Percentiles rank a stretch among this genome's conserved stretches.
These are phyloP conservation scores for Coccomyxa sp. DNA, from an alignment of 139 green algal genomes.

Conservation along the genomic window DNA sequence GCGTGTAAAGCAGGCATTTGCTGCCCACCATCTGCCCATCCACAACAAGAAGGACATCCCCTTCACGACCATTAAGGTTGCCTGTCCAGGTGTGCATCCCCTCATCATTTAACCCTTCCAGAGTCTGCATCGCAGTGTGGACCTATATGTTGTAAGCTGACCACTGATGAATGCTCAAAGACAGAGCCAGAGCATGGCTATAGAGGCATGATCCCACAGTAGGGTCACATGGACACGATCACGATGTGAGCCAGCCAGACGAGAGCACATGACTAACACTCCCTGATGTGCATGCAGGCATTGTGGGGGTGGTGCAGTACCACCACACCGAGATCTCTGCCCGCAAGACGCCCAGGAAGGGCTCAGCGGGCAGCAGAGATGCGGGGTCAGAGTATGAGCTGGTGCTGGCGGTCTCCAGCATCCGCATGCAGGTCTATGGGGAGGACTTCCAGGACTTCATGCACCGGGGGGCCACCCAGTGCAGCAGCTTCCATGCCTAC, in stretches of 20 bases:
- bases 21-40: conserved; percentile 18
- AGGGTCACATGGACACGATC: no score
- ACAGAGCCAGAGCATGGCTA: no score
- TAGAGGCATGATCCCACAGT: no score
- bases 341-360: neutral
- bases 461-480: conserved; percentile 11
- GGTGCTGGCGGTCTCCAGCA: conserved; percentile 12
- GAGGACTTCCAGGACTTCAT: conserved; percentile 31
- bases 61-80: neutral
- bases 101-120: no score
- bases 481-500: conserved; percentile 11
- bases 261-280: no score
- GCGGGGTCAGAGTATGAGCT: conserved; percentile 14
- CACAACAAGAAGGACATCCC: conserved; percentile 11
- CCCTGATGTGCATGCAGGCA: no score
- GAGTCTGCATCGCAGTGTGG: no score
- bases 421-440: neutral
- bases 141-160: no score
- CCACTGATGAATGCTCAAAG: no score
- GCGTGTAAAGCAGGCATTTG: conserved; percentile 21
- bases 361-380: neutral
- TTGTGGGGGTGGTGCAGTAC: conserved; percentile 15
- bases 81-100: conserved; percentile 21
- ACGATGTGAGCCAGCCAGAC: no score
- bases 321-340: neutral